Base-by-base conservation (phyloP, 495 filamentous ascomycete species). In the Poronia punctata region DNA sequence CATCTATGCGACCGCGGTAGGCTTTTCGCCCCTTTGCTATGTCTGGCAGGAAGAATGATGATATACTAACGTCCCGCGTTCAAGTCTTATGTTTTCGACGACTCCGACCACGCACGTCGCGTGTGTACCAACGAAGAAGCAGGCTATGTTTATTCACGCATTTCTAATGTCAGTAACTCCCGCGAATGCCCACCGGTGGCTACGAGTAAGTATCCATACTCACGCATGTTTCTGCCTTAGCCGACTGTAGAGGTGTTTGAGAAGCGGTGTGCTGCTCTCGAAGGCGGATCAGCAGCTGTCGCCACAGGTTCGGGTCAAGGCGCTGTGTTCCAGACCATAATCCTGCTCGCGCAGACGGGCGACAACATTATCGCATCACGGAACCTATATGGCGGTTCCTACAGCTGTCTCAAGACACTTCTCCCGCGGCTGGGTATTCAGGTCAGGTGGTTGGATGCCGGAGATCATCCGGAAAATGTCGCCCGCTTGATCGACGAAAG, bases 241-340 rank as follows among this genome's bases (percentile, higher is more conserved):
- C 92, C 92, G 2, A 98, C 92, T 5, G 86, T 95, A 43, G 93
- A 96, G 65, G 93, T 97, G 29, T 92, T 97, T 45, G 92, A 98
- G 66, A 96, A 97, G 72, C 80, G 92, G 36, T 84, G 97, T 29
- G 92, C 93, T 10, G 93, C 92, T 10, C 80, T 98, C 15, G 92
- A 98, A 65, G 92, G 92, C 8, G 92, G 92, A 39, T 80, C 88
- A 18, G 92, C 92, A 3, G 92, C 92, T 11, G 71, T 97, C 11
- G 92, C 89, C 2, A 78, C 90, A 16, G 75, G 86, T 2, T 96
- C 92, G 2, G 92, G 92, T 38, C 93, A 97, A 64, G 76, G 86
- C 1, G 92, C 92, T 7, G 92, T 97, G 54, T 96, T 98, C 76
- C 77, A 97, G 79, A 71, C 90, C 11, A 82, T 98, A 50, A 74